Conservation (phyloP, 768 basidiomycete species). For the Lactifluus pinguis region DNA sequence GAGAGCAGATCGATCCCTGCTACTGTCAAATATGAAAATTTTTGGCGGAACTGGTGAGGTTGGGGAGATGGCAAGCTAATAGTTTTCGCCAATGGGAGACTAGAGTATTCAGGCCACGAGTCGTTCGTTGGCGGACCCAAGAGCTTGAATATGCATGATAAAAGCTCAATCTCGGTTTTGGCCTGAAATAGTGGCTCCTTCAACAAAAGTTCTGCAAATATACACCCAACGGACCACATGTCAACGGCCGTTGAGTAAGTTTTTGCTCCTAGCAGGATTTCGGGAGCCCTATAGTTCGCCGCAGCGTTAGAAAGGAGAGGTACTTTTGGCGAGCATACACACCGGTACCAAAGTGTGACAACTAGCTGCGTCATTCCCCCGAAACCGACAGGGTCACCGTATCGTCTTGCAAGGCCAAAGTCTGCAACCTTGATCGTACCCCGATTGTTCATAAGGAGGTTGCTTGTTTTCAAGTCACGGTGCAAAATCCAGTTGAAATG, state of each 20-base stretch:
- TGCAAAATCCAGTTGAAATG: slow-evolving; percentile 98
- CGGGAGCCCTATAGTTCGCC: slow-evolving; percentile 63
- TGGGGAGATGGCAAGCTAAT: slow-evolving; percentile 69
- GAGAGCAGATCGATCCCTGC: slow-evolving; percentile 81
- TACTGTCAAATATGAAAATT: slow-evolving; percentile 76
- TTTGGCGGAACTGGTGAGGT: slow-evolving; percentile 68
- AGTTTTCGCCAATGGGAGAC: slow-evolving; percentile 73
- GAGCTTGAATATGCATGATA: slow-evolving; percentile 88
- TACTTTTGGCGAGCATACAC: slow-evolving; percentile 23
- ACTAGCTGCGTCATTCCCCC: slow-evolving; percentile 98
- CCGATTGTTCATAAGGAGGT: slow-evolving; percentile 97
- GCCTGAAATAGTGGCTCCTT: slow-evolving; percentile 97
- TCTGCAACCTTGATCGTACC: slow-evolving; percentile 98
- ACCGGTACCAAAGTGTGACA: slow-evolving; percentile 99
- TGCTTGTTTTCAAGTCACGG: slow-evolving; percentile 95
- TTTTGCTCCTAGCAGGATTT: slow-evolving; percentile 87
- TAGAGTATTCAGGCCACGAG: slow-evolving; percentile 79
- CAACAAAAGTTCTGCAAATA: slow-evolving; percentile 91
- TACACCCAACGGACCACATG: slow-evolving; percentile 99
- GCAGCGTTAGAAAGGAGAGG: slow-evolving; percentile 3
- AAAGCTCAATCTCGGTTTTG: slow-evolving; percentile 87
- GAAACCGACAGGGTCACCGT: slow-evolving; percentile 92
- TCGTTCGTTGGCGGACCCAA: slow-evolving; percentile 85
- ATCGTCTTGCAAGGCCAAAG: slow-evolving; percentile 92
- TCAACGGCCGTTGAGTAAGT: slow-evolving; percentile 95